Percentiles rank a stretch among this genome's conserved stretches.
Conservation (phyloP, 73 alveolate species). For the Tetrahymena thermophila region DNA sequence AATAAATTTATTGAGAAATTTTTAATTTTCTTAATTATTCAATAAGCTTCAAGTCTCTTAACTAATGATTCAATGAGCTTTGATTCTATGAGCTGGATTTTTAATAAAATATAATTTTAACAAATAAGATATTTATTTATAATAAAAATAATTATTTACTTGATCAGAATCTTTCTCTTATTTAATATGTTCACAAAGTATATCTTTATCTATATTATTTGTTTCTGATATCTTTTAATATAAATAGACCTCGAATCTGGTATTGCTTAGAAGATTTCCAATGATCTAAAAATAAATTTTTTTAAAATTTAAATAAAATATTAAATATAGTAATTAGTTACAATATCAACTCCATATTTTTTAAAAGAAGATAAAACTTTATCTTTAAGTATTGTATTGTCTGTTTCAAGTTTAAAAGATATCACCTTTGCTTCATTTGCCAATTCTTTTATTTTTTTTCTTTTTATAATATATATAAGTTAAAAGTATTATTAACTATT, state of each 20-base stretch:
- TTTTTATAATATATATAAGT: not conserved
- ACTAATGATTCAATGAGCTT: no score
- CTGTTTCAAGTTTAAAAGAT: constrained; percentile 7
- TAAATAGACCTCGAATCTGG: not conserved
- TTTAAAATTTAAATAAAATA: not conserved
- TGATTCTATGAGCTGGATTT: not conserved
- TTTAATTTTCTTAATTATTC: no score
- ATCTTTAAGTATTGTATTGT: not conserved
- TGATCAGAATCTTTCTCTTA: not conserved
- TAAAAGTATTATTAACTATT: not conserved
- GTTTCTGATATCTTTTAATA: not conserved
- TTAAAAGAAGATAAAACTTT: not conserved
- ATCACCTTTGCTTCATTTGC: not conserved
- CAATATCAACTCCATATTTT: not conserved
- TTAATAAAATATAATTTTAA: no score
- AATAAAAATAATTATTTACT: not conserved
- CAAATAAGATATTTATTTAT: no score
- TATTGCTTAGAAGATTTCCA: not conserved
- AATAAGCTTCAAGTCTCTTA: no score
- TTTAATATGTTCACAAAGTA: not conserved
- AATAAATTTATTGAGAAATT: no score
- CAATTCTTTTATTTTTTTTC: not conserved
- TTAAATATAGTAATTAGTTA: not conserved
- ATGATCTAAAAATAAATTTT: not conserved
- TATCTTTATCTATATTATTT: not conserved